Base-by-base conservation (phyloP, 2,329 filamentous ascomycete species). In the Trichoderma harzianum region DNA sequence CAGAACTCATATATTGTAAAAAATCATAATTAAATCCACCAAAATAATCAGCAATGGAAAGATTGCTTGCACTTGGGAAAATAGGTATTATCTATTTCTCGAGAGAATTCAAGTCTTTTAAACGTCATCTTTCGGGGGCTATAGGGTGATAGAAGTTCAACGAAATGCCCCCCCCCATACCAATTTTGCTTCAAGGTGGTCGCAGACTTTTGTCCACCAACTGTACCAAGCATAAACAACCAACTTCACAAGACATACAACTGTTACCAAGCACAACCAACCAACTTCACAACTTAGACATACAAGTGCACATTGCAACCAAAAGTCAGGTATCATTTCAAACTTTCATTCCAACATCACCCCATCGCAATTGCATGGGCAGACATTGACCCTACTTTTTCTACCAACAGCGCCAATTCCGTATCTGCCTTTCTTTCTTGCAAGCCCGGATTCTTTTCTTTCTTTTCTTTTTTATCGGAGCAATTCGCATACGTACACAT, bases 281-380 rank as follows among this genome's bases (percentile, higher is more conserved):
- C 43, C n/a, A 8, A 62, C 11, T 51, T 58, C 36, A 60, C 66
- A 34, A 32, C 26, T 26, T 26, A 43, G 12, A 21, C 26, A 32
- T 3, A 47, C 47, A 57, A 14, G 47, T 36, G 18, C 32, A 26
- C 63, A 32, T 43, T 62, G 39, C 63, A 43, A 43, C 57, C n/a
- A 24, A 68, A 57, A 36, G 16, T 10, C n/a, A 62, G 58, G 63
- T 72, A 72, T 70, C 67, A 70, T 72, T 72, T 69, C 21, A 62
- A 72, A 39, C 53, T 72, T 62, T 72, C 55, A 69, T 72, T 70
- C 71, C 60, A 72, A 72, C 47, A 69, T 70, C 36, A 60, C 65
- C 39, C 71, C 71, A 32, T 43, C 24, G 32, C 36, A 21, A 24
- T 57, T 43, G 67, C 28, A 70, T 64, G 67, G 60, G 47, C 61